Evolutionary conservation across 352 stramenopile genomes (phyloP).

Genomic region (Lagenidium giganteum): DNA sequence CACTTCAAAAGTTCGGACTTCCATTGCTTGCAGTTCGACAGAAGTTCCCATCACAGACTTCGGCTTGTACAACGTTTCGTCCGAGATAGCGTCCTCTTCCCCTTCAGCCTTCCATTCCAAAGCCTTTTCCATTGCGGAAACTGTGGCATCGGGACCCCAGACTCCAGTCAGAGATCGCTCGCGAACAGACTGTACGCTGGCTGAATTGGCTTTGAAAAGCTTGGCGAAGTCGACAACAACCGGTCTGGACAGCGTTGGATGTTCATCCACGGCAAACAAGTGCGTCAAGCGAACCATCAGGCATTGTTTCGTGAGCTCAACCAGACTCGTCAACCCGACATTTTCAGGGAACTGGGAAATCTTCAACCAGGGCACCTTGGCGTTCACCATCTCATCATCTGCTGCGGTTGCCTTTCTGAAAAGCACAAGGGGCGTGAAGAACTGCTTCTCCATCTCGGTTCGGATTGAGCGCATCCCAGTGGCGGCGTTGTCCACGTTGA

Average conservation of each 20-base stretch:
- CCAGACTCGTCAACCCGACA: conserved; percentile 91
- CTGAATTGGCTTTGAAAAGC: conserved; percentile 47
- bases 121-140: conserved; percentile 37
- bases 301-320: conserved; percentile 65
- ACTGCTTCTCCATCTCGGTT: conserved; percentile 61
- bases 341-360: conserved; percentile 85
- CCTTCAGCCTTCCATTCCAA: conserved; percentile 56
- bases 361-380: conserved; percentile 62
- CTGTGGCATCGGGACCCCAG: conserved; percentile 44
- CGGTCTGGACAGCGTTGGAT: conserved; percentile 67
- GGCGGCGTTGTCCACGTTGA: conserved; percentile 53
- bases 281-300: conserved; percentile 92
- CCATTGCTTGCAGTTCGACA: conserved; percentile 85
- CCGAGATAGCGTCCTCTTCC: conserved; percentile 20
- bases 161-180: conserved; percentile 90
- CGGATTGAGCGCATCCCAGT: conserved; percentile 53
- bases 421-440: conserved; percentile 60
- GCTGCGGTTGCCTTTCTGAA: conserved; percentile 32
- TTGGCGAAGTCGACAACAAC: conserved; percentile 68
- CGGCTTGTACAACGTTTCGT: conserved; percentile 8
- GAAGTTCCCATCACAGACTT: conserved; percentile 39
- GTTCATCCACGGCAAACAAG: conserved; percentile 89
- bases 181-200: conserved; percentile 48
- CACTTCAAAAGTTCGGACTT: conserved; percentile 91
- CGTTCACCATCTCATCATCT: conserved; percentile 25